phyloP scores from a whole-genome alignment of 73 alveolate genomes.

The Paramecium pentaurelia region DNA sequence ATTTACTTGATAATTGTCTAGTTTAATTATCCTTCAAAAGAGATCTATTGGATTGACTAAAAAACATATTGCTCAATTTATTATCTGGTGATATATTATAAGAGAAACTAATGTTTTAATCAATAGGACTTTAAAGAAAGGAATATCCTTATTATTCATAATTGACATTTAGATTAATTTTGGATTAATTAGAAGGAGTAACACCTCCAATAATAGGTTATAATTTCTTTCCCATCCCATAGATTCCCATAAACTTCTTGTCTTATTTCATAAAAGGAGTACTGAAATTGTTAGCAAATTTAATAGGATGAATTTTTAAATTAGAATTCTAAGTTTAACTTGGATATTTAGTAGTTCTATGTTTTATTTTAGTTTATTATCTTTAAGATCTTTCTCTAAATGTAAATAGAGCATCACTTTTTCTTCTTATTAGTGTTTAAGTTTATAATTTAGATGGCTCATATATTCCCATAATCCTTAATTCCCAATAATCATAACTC shows the following conservation, averaged over 20 bases:
- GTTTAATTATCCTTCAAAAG: neutral
- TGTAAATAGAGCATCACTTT: neutral
- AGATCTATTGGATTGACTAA: neutral
- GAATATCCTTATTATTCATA: neutral
- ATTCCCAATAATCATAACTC: conserved; percentile 17
- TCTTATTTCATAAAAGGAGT: neutral
- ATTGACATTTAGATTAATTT: neutral
- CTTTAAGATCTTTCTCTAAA: neutral
- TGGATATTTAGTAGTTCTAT: neutral
- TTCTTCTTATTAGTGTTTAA: neutral
- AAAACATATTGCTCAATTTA: neutral
- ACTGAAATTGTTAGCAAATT: neutral
- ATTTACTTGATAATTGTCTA: neutral
- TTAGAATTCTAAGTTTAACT: neutral
- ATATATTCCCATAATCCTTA: neutral
- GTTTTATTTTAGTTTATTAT: neutral
- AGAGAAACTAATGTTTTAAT: neutral
- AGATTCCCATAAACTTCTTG: neutral
- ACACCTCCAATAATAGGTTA: neutral
- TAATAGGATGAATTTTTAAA: neutral
- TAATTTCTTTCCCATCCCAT: neutral
- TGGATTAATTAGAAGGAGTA: neutral
- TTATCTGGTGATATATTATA: neutral
- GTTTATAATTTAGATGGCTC: neutral
- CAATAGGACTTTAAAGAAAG: neutral